Base-by-base conservation (phyloP, 2,329 filamentous ascomycete genomes). In the Talaromyces atroroseus region DNA sequence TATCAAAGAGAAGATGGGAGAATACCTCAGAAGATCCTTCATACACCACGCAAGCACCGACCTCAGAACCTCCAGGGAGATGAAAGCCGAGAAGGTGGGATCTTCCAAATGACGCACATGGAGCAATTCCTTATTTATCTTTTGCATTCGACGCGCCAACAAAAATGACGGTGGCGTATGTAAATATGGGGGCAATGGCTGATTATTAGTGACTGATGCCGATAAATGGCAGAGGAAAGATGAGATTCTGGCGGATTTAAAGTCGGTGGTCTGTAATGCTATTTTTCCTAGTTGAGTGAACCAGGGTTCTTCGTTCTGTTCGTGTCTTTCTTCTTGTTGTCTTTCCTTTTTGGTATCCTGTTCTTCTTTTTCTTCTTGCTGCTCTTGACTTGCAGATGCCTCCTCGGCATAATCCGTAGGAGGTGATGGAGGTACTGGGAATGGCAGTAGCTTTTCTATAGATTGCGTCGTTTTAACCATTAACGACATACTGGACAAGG, bases 41-140 rank as follows among this genome's bases (percentile, higher is more conserved):
- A 90, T 69, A 70, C 90, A 87, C 63, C 87, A 85, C 56, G 82
- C 82, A 34, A 90, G 80, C 57, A 88, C 83, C 53, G 82, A 78
- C 54, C 83, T 87, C 60, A 84, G 86, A 32, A 91, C 83, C 66
- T 90, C 86, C 61, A 90, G 76, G 8, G 90, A 86, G 0, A 87
- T 86, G 70, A 90, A 90, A 49, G 87, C 85, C 2, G 85, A 82
- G 69, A 89, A 90, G 0, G 86, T 86, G 0, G 85, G 85, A 66
- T 89, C 84, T 2, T 83, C 79, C 59, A 89, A 80, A 67, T 90
- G 85, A 58, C 78, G 69, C 2, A 88, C 72, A 60, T 81, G 82
- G 18, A 90, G 67, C 14, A 89, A 83, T 51, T 82, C 79, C 2
- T 73, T 72, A 61, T 86, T 81, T 1, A 88, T 68, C 1, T 75